Base-by-base conservation (phyloP, 495 filamentous ascomycete species). In the Durotheca rogersii region DNA sequence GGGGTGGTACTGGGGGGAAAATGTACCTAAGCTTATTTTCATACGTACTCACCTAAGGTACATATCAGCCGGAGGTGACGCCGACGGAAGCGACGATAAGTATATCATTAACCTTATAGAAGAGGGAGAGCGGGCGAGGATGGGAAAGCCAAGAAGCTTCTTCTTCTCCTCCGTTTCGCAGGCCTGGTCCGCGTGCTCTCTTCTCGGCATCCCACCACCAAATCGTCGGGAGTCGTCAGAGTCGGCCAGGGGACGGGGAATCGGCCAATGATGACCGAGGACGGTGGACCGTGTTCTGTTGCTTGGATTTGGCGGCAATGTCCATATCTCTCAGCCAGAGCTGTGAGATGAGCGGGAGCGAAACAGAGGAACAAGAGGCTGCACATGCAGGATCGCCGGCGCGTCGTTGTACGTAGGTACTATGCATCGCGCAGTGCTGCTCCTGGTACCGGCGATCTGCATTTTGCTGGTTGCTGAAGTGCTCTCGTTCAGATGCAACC, bases 241-340 rank as follows among this genome's bases (percentile, higher is more conserved):
- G 23, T 4, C 4, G 23, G 23, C 18, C 21, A 15, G 17, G 40
- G 33, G 25, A 14, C 16, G 30, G 12, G 16, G 15, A n/a, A 50
- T 41, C 33, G 30, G 7, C 55, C 55, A 58, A 58, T 58, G 10
- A 19, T 7, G 5, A 31, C 25, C 2, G 7, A 45, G 30, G 18
- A 43, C n/a, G 18, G 2, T 21, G 40, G 40, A 58, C 48, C 55
- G 55, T 58, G 55, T 47, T 46, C 41, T 19, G 44, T 18, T 32
- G 21, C 25, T 21, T 33, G 5, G 35, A 43, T 53, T 45, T 7
- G 49, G 33, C 53, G 55, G 55, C 14, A 18, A 9, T 35, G n/a
- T 27, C 23, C 23, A 9, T 9, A 27, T 9, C 23, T 27, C 19
- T 37, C 38, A 33, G 38, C 32, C 10, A 15, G 41, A 34, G 34